Evolutionary conservation across 768 basidiomycete species (phyloP).

Genomic region (Termitomyces sp.): DNA sequence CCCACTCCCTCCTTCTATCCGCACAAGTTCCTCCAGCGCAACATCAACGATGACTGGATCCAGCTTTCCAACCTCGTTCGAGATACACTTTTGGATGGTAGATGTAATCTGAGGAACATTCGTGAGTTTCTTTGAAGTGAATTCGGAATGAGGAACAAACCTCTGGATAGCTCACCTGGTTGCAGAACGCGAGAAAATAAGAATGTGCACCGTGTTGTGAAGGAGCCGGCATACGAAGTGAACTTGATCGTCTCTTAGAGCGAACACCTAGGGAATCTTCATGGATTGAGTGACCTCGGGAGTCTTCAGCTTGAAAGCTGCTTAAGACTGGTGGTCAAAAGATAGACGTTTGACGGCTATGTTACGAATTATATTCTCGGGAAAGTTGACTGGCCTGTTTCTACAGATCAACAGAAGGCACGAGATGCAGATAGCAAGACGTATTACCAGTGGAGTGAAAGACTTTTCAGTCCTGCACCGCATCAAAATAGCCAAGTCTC

Average conservation of each 20-base stretch:
- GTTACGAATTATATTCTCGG: constrained; percentile 42
- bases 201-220: background rate
- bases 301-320: constrained; percentile 48
- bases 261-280: constrained; percentile 18
- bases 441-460: constrained; percentile 56
- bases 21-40: constrained; percentile 75
- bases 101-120: constrained; percentile 49
- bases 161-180: constrained; percentile 62
- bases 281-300: constrained; percentile 42
- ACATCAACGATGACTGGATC: constrained; percentile 67
- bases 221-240: constrained; percentile 38
- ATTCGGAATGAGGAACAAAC: constrained; percentile 32
- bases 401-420: background rate
- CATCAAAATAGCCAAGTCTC: background rate
- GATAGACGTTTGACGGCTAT: background rate
- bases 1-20: constrained; percentile 79
- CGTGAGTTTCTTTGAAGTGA: constrained; percentile 1
- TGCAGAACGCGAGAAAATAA: background rate
- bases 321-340: constrained; percentile 21
- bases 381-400: constrained; percentile 62
- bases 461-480: constrained; percentile 43
- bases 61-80: constrained; percentile 71
- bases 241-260: constrained; percentile 44
- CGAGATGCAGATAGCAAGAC: constrained; percentile 14
- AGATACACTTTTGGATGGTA: constrained; percentile 69